Percentiles rank a stretch among this genome's conserved stretches.
Conservation (phyloP, 306 rosid species). For the Glycyrrhiza uralensis region DNA sequence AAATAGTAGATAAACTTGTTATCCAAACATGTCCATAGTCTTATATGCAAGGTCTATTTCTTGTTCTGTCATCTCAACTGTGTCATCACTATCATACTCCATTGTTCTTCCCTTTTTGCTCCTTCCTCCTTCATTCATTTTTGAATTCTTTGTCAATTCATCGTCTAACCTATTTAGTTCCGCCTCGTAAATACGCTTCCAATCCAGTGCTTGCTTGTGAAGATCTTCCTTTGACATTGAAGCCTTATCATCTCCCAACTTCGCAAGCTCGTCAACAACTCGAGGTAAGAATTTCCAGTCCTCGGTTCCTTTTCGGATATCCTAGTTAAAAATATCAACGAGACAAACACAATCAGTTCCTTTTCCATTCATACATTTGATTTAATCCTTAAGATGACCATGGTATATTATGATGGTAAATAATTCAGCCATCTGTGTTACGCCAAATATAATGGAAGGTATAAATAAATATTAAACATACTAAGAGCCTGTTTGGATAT, state of each 20-base stretch:
- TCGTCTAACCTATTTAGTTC: constrained; percentile 48
- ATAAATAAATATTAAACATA: background rate
- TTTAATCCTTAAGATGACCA: constrained; percentile 3
- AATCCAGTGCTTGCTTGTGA: constrained; percentile 51
- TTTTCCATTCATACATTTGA: background rate
- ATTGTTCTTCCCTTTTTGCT: constrained; percentile 28
- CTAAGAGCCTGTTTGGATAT: too few species aligned
- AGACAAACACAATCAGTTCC: constrained; percentile 5
- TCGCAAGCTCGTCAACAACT: constrained; percentile 76
- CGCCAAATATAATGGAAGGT: background rate
- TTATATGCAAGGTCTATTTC: constrained; percentile 74
- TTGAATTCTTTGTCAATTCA: constrained; percentile 34
- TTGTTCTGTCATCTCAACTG: constrained; percentile 86
- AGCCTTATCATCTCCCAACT: constrained; percentile 34
- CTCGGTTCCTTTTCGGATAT: constrained; percentile 53
- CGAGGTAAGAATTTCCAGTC: constrained; percentile 76
- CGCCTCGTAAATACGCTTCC: constrained; percentile 61
- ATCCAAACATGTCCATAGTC: too few species aligned
- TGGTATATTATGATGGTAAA: background rate
- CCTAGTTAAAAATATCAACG: constrained; percentile 45
- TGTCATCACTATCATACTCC: constrained; percentile 80
- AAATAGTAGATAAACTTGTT: too few species aligned
- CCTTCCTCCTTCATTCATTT: constrained; percentile 22
- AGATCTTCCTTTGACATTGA: constrained; percentile 66
- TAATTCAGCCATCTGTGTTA: background rate